Evolutionary conservation across 805 yeast genomes (phyloP), one percentile per base, ranked within the genome.

Genomic region (Lachancea cidri): DNA sequence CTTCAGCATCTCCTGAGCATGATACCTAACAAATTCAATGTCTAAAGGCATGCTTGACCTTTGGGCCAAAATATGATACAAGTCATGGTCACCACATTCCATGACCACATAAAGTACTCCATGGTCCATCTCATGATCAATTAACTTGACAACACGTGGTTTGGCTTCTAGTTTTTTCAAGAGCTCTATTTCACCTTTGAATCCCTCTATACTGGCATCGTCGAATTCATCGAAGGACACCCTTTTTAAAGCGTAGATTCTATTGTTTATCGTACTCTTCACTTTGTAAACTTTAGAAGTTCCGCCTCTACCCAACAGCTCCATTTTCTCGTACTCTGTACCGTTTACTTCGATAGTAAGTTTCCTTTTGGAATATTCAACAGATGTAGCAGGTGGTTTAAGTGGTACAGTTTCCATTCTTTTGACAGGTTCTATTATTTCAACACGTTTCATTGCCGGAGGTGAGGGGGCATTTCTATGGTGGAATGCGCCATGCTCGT

Each of bases 81-180:
- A 64, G 60, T 91, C 97, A 39, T 85, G 76, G 47, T 91, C 96
- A 16, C 98, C 98, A 57, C 95, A 86, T 62, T 93, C 98, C 96
- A 91, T 86, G 2, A 88, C 84, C 47, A 91, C 66, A 54, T 74
- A 72, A 27, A 91, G 69, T 2, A 79, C 72, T 0, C 83, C 79
- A 19, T 74, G 77, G 3, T 72, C 70, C 49, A 87, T 68, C n/a
- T 81, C 79, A 60, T 83, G 77, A 54, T 87, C 96, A 27, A 83
- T 65, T 33, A 91, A 67, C 53, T 76, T 73, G 3, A 93, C 95
- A 4, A 91, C 97, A 38, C 96, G 67, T 25, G 75, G 74, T 49
- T 81, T 74, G 29, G 71, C 65, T 42, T 73, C 68, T 17, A 93
- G 66, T 49, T 76, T 75, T 17, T 73, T 66, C 42, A 91, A 64